A percentile compares a stretch with the other conserved stretches of the same genome.
These are phyloP conservation scores for Cordia subcordata DNA, from an alignment of 257 asterid genomes.

Conservation along the genomic window DNA sequence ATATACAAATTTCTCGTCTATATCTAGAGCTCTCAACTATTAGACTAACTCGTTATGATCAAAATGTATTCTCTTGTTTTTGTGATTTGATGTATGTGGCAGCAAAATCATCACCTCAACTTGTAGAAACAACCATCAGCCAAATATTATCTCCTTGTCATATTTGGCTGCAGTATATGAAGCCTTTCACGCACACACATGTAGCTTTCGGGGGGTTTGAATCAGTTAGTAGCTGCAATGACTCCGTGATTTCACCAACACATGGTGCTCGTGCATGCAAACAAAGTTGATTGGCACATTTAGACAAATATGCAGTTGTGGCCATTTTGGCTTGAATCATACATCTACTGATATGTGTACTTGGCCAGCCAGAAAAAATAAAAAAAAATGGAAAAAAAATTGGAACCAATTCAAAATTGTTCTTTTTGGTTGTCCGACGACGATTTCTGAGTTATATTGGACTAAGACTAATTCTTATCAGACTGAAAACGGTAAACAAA, in stretches of 20 bases:
- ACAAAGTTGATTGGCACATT: conserved; percentile 7
- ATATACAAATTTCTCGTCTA: too few species aligned
- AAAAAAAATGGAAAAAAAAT: too few species aligned
- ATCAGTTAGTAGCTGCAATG: conserved; percentile 13
- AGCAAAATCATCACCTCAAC: conserved; percentile 20
- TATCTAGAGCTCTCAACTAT: too few species aligned
- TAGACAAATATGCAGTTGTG: conserved; percentile 3
- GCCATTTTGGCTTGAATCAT: conserved; percentile 1
- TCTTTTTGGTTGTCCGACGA: too few species aligned
- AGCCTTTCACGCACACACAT: conserved; percentile 23
- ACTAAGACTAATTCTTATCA: too few species aligned
- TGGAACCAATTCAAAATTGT: too few species aligned
- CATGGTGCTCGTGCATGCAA: conserved; percentile 12
- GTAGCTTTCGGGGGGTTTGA: conserved; percentile 24
- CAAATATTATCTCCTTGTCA: conserved; percentile 31
- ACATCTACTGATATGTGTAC: background rate
- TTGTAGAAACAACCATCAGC: conserved; percentile 21
- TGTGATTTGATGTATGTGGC: conserved; percentile 21
- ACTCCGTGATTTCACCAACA: conserved; percentile 9
- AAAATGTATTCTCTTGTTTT: too few species aligned
- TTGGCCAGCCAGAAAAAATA: conserved; percentile 13
- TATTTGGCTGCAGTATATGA: conserved; percentile 17
- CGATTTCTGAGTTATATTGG: too few species aligned
- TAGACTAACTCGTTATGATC: too few species aligned
- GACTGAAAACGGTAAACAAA: too few species aligned